These are phyloP conservation scores for Penicillium dipodomyicola DNA, from an alignment of 495 filamentous ascomycete species.

Conservation along the genomic window DNA sequence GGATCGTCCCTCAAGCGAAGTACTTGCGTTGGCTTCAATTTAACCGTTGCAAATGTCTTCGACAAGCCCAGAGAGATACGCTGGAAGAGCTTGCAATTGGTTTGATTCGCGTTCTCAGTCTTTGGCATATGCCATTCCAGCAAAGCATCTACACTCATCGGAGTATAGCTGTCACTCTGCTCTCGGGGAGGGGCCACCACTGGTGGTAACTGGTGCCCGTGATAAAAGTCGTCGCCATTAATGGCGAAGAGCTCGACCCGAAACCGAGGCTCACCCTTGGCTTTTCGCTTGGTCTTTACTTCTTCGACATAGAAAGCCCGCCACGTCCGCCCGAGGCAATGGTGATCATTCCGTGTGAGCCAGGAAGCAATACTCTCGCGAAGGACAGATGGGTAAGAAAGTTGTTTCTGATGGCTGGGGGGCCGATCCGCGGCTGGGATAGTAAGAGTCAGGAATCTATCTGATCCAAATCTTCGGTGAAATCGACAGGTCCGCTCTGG, in stretches of 20 bases:
- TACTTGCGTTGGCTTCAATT: conserved; percentile 45
- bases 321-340: conserved; percentile 46
- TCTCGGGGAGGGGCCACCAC: conserved; percentile 23
- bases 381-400: conserved; percentile 26
- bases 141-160: conserved; percentile 42
- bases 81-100: conserved; percentile 53
- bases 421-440: conserved; percentile 40
- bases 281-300: conserved; percentile 36
- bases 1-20: conserved; percentile 29
- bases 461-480: conserved; percentile 48
- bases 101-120: conserved; percentile 39
- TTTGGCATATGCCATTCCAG: conserved; percentile 52
- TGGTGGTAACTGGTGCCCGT: conserved; percentile 2
- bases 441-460: conserved; percentile 45
- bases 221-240: conserved; percentile 44
- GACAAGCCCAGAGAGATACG: conserved; percentile 43
- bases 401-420: conserved; percentile 32
- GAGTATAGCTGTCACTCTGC: conserved; percentile 30
- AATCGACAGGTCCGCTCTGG: conserved; percentile 47
- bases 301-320: conserved; percentile 48
- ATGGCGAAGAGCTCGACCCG: conserved; percentile 55
- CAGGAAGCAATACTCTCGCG: conserved; percentile 40
- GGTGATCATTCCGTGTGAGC: conserved; percentile 43
- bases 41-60: conserved; percentile 49
- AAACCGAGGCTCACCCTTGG: conserved; percentile 30